phyloP scores from a whole-genome alignment of 495 filamentous ascomycete genomes.

The Bathelium albidoporum region DNA sequence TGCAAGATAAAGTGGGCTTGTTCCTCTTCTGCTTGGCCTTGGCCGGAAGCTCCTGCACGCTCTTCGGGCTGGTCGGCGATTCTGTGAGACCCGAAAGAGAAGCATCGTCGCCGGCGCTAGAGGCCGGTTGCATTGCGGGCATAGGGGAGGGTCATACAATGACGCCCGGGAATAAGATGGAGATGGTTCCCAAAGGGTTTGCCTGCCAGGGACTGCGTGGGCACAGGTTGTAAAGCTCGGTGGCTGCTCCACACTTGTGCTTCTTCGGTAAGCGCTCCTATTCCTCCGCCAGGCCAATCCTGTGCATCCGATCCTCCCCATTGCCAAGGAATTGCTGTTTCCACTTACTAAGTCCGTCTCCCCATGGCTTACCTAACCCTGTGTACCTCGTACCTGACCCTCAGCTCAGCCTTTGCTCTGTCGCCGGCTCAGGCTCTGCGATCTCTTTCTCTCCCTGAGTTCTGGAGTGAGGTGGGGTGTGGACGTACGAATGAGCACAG shows the following conservation, averaged over 20 bases:
- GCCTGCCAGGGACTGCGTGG: background rate
- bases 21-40: constrained; percentile 56
- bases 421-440: too few relatives aligned
- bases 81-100: background rate
- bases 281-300: background rate
- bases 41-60: constrained; percentile 27
- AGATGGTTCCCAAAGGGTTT: background rate
- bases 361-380: too few relatives aligned
- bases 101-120: background rate
- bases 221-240: background rate
- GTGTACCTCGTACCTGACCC: too few relatives aligned
- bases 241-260: background rate
- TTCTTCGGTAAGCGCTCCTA: background rate
- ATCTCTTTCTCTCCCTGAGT: too few relatives aligned
- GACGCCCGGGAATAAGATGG: constrained; percentile 2
- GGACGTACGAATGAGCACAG: too few relatives aligned
- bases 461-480: too few relatives aligned
- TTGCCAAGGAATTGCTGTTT: too few relatives aligned
- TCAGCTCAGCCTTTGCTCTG: too few relatives aligned
- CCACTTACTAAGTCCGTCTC: too few relatives aligned
- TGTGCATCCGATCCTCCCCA: background rate
- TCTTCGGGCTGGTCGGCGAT: background rate
- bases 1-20: constrained; percentile 63
- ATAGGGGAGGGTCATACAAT: background rate
- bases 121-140: background rate